Evolutionary conservation across 805 yeast genomes (phyloP).

Genomic region (Wickerhamiella cacticola): DNA sequence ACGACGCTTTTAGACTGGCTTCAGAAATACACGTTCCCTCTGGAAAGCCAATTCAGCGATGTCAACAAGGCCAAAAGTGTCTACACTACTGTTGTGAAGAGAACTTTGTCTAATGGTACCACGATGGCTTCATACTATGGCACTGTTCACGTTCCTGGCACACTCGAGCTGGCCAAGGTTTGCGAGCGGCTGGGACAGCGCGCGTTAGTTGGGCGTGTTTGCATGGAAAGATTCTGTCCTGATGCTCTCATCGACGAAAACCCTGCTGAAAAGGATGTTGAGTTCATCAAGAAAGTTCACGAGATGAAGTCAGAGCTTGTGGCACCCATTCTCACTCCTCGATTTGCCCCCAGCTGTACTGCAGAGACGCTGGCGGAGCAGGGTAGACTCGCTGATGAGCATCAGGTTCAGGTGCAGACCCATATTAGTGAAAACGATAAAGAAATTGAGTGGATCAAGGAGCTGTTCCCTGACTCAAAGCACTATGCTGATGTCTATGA

Average conservation of each 20-base stretch:
- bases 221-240: slow-evolving; percentile 82
- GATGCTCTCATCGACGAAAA: slow-evolving; percentile 45
- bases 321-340: slow-evolving; percentile 73
- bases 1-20: slow-evolving; percentile 85
- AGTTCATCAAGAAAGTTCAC: slow-evolving; percentile 46
- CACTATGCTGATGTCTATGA: slow-evolving; percentile 71
- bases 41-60: slow-evolving; percentile 58
- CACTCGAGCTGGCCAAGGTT: slow-evolving; percentile 63
- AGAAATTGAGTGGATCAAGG: slow-evolving; percentile 64
- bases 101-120: slow-evolving; percentile 70
- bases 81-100: slow-evolving; percentile 53
- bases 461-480: slow-evolving; percentile 57
- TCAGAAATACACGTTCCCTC: slow-evolving; percentile 73
- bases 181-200: slow-evolving; percentile 64
- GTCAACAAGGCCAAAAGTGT: slow-evolving; percentile 44
- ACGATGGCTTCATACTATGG: slow-evolving; percentile 89
- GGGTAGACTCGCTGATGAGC: slow-evolving; percentile 42
- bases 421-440: slow-evolving; percentile 73
- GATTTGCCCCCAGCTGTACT: slow-evolving; percentile 86
- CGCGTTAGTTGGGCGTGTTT: slow-evolving; percentile 83
- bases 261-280: slow-evolving; percentile 41
- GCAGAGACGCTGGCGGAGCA: slow-evolving; percentile 48
- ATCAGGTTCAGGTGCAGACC: slow-evolving; percentile 63
- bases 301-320: slow-evolving; percentile 40
- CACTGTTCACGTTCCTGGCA: slow-evolving; percentile 66